phyloP scores from a whole-genome alignment of 2,329 filamentous ascomycete genomes.

The Fusarium sublunatum region DNA sequence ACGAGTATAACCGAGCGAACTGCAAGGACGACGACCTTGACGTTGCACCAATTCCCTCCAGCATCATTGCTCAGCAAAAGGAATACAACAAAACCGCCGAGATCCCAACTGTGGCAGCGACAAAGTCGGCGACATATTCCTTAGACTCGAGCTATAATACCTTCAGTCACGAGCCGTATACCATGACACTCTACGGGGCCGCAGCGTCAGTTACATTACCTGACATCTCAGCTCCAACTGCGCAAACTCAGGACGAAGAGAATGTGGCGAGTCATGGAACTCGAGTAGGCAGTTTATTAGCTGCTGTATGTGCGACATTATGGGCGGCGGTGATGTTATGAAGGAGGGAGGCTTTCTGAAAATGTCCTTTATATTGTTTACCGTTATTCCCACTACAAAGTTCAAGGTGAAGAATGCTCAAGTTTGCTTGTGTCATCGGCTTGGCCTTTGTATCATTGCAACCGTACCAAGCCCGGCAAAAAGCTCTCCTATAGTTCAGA shows the following conservation, averaged over 20 bases:
- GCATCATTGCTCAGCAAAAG: conserved; percentile 28
- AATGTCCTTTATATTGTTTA: too few species aligned
- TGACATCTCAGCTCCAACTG: conserved; percentile 3
- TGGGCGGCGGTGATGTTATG: background rate
- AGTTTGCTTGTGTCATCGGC: too few species aligned
- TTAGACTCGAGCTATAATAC: conserved; percentile 10
- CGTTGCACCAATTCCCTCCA: conserved; percentile 24
- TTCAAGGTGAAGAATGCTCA: too few species aligned
- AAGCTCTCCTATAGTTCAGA: background rate
- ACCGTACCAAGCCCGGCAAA: too few species aligned
- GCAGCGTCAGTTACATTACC: conserved; percentile 5
- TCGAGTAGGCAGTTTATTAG: background rate
- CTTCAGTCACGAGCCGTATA: conserved; percentile 3
- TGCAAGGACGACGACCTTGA: conserved; percentile 12
- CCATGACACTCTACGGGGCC: background rate
- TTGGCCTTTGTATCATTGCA: too few species aligned
- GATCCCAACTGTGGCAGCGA: conserved; percentile 12
- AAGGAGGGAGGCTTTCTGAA: background rate
- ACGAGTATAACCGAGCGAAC: conserved; percentile 1
- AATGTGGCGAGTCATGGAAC: background rate
- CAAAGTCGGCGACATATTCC: conserved; percentile 1
- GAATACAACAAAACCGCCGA: conserved; percentile 23
- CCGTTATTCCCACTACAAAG: too few species aligned
- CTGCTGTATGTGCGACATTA: background rate
- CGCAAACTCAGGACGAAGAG: background rate